A percentile compares a stretch with the other conserved stretches of the same genome.
Conservation (phyloP, 768 basidiomycete species). For the Termitomyces bulborhizus region DNA sequence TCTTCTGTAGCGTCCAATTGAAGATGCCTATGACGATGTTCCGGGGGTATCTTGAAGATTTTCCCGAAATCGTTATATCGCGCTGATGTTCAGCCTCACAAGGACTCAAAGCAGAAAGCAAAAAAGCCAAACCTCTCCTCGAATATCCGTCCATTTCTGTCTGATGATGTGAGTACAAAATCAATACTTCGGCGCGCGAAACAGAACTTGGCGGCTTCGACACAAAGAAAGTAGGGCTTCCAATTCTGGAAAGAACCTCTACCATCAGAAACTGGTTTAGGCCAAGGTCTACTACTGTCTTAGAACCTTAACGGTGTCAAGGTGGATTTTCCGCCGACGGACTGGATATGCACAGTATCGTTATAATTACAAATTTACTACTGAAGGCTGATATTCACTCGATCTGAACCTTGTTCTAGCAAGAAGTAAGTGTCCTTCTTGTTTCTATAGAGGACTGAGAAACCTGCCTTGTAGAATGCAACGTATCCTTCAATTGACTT, state of each 20-base stretch:
- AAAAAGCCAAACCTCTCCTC: no score
- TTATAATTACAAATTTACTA: not conserved
- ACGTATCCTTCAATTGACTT: slow-evolving; percentile 58
- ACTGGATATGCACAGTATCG: not conserved
- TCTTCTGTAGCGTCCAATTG: not conserved
- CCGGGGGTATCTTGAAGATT: not conserved
- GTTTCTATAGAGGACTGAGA: not conserved
- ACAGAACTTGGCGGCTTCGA: not conserved
- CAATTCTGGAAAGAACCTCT: no score
- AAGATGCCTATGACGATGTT: not conserved
- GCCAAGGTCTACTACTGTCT: not conserved
- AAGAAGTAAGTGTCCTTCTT: not conserved
- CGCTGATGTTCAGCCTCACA: not conserved
- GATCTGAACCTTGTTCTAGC: slow-evolving; percentile 33
- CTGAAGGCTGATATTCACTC: slow-evolving; percentile 8
- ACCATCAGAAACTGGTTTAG: not conserved
- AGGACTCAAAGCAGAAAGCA: not conserved
- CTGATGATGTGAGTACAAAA: not conserved
- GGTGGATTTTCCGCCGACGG: no score
- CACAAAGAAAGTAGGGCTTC: not conserved
- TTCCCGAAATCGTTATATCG: not conserved
- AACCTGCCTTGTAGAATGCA: slow-evolving; percentile 70
- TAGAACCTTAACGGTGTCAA: no score
- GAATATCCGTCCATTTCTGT: not conserved
- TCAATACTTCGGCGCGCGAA: not conserved